phyloP scores from a whole-genome alignment of 768 basidiomycete species.

The Trametes cinnabarina region DNA sequence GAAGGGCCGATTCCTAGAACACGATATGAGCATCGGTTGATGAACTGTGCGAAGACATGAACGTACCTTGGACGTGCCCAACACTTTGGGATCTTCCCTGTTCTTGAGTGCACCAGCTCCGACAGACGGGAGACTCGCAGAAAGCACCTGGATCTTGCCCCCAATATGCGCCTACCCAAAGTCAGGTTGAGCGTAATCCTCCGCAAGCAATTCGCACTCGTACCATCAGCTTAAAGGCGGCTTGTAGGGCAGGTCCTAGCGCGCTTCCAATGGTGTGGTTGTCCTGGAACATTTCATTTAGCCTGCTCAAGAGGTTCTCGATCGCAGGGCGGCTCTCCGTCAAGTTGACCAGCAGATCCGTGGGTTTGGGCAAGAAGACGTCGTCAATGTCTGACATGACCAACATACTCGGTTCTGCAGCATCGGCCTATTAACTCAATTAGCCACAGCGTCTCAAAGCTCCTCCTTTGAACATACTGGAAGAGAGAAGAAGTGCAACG shows the following conservation, averaged over 20 bases:
- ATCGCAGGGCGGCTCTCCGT: slow-evolving; percentile 77
- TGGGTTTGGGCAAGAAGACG: slow-evolving; percentile 96
- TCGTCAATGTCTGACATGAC: slow-evolving; percentile 97
- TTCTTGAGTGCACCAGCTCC: slow-evolving; percentile 93
- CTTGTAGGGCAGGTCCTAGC: slow-evolving; percentile 90
- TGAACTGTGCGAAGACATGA: no score
- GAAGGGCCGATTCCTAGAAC: slow-evolving; percentile 78
- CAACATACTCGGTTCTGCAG: slow-evolving; percentile 85
- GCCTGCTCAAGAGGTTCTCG: slow-evolving; percentile 75
- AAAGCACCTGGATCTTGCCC: slow-evolving; percentile 88
- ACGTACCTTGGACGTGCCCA: slow-evolving; percentile 87
- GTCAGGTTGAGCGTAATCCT: background rate
- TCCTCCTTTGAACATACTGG: slow-evolving; percentile 46
- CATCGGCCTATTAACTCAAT: slow-evolving; percentile 48
- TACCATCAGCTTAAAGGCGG: slow-evolving; percentile 94
- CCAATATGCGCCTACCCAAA: slow-evolving; percentile 76
- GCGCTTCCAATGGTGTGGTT: slow-evolving; percentile 91
- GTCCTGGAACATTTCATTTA: slow-evolving; percentile 99
- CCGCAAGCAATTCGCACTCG: background rate
- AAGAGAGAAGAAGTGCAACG: slow-evolving; percentile 96
- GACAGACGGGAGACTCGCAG: slow-evolving; percentile 80
- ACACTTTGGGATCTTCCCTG: slow-evolving; percentile 92
- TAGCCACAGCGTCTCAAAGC: background rate
- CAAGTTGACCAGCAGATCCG: slow-evolving; percentile 93
- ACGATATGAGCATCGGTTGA: background rate